Conservation (phyloP, 306 rosid species). For the Castanea mollissima region DNA sequence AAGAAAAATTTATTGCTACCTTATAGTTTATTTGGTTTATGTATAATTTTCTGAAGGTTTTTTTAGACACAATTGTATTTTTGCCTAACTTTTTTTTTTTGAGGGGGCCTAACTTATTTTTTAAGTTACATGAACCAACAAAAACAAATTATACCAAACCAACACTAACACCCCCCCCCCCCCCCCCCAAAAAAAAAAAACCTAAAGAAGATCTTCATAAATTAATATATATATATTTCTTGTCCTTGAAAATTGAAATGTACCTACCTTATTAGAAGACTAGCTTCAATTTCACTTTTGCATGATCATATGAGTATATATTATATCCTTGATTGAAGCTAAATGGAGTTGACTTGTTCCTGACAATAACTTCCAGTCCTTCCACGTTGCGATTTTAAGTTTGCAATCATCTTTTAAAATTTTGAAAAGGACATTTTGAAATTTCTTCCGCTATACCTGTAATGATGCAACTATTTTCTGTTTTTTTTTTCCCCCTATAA, state of each 20-base stretch:
- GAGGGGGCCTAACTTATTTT: no score
- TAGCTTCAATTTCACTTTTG: neutral
- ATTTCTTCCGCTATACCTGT: neutral
- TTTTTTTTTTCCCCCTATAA: neutral
- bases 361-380: neutral
- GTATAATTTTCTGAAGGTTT: no score
- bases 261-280: neutral
- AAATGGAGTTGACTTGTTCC: neutral
- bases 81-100: no score
- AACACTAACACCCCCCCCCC: no score
- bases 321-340: neutral
- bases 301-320: neutral
- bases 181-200: no score
- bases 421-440: neutral
- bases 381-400: constrained; percentile 13
- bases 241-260: neutral
- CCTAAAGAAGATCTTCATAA: no score
- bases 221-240: neutral
- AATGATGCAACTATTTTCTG: neutral
- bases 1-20: no score
- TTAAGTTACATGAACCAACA: no score
- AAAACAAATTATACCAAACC: no score
- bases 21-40: no score
- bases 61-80: no score
- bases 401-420: neutral